Percentiles rank a stretch among this genome's conserved stretches.
Evolutionary conservation across 1,284 basidiomycete species (phyloP).

Genomic region (Leccinum pachyderme): DNA sequence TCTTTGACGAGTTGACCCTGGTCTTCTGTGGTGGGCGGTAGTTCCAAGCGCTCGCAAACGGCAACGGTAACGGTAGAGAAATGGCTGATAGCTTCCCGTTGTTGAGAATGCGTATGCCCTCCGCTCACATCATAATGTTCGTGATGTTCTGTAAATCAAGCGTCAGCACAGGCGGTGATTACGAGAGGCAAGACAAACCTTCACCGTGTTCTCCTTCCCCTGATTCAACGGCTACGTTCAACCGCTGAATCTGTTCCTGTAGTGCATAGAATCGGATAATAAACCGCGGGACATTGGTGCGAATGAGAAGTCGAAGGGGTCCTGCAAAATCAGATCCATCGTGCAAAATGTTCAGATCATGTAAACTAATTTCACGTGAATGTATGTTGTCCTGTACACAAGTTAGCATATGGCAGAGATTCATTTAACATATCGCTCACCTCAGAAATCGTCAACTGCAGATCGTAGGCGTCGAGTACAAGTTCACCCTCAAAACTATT

Average conservation of each 20-base stretch:
- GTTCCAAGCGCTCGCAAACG: constrained; percentile 3
- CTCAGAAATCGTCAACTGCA: constrained; percentile 64
- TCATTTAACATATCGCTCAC: constrained; percentile 36
- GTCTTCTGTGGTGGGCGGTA: constrained; percentile 8
- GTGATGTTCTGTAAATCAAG: constrained; percentile 11
- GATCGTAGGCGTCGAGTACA: constrained; percentile 63
- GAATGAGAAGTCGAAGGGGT: constrained; percentile 61
- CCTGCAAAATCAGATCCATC: constrained; percentile 62
- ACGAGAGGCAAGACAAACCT: constrained; percentile 13
- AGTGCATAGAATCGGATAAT: constrained; percentile 63
- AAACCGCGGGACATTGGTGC: constrained; percentile 55
- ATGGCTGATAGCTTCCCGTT: constrained; percentile 1
- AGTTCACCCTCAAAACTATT: constrained; percentile 59
- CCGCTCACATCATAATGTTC: constrained; percentile 11
- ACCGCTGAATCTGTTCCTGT: constrained; percentile 54
- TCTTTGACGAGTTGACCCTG: constrained; percentile 20
- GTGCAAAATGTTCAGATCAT: constrained; percentile 71
- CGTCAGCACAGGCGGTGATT: constrained; percentile 1
- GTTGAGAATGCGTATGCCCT: constrained; percentile 6
- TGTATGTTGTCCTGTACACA: constrained; percentile 67
- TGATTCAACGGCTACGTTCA: constrained; percentile 35
- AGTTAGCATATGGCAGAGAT: constrained; percentile 4
- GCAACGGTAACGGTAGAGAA: not conserved
- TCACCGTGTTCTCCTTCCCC: constrained; percentile 18
- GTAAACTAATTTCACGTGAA: constrained; percentile 65